phyloP scores from a whole-genome alignment of 768 basidiomycete genomes.

The Boletellus ananiceps region DNA sequence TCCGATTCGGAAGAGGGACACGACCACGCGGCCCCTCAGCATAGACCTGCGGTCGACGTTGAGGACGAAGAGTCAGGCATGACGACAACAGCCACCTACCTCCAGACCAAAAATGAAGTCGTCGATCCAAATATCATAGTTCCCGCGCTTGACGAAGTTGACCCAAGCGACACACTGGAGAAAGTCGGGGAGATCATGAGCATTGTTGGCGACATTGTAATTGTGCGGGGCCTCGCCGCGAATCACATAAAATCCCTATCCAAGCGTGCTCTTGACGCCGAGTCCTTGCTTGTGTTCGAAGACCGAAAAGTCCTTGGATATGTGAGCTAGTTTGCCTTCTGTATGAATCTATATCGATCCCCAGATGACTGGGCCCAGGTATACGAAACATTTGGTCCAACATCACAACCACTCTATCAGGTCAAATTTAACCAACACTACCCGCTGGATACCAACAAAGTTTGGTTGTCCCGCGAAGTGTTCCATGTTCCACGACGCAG shows the following conservation, averaged over 20 bases:
- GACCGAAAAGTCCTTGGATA: constrained; percentile 89
- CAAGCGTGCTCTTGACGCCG: constrained; percentile 75
- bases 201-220: constrained; percentile 66
- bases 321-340: constrained; percentile 44
- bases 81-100: constrained; percentile 38
- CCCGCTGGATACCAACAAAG: constrained; percentile 54
- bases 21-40: constrained; percentile 3
- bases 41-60: constrained; percentile 21
- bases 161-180: constrained; percentile 60
- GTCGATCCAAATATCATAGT: constrained; percentile 51
- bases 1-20: constrained; percentile 20
- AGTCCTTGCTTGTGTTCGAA: constrained; percentile 85
- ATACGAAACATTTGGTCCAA: constrained; percentile 95
- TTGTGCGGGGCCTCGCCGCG: constrained; percentile 60
- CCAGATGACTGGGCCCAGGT: constrained; percentile 44
- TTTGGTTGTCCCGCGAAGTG: constrained; percentile 56
- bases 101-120: constrained; percentile 70
- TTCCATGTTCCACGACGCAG: constrained; percentile 82
- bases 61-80: constrained; percentile 53
- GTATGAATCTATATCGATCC: constrained; percentile 12
- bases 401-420: constrained; percentile 85
- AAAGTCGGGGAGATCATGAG: constrained; percentile 75
- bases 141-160: constrained; percentile 63
- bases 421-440: constrained; percentile 70
- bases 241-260: constrained; percentile 42